phyloP scores from a whole-genome alignment of 164 flowering plant genomes.

The Vitis rotundifolia region DNA sequence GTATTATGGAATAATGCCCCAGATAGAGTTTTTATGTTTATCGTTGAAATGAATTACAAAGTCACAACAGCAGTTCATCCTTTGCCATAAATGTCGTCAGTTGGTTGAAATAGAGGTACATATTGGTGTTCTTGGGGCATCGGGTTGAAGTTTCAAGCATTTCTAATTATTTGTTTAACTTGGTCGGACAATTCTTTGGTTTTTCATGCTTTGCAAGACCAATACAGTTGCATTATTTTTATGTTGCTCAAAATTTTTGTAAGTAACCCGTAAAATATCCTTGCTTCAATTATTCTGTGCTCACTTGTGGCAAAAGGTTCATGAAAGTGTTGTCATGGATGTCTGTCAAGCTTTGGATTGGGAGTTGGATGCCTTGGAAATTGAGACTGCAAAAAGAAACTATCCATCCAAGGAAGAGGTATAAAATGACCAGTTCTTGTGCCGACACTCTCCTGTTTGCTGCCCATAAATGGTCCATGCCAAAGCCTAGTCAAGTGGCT shows the following conservation, averaged over 20 bases:
- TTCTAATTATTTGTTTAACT: slow-evolving; percentile 81
- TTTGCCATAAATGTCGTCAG: too few species aligned
- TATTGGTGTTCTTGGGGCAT: too few species aligned
- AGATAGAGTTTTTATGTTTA: too few species aligned
- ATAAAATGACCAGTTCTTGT: slow-evolving; percentile 99
- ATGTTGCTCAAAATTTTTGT: slow-evolving; percentile 49
- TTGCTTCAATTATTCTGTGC: too few species aligned
- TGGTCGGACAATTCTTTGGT: slow-evolving; percentile 73
- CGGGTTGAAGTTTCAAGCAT: too few species aligned
- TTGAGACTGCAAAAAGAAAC: slow-evolving; percentile 99
- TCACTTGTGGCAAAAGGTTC: too few species aligned
- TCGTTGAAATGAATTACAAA: too few species aligned
- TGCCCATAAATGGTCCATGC: slow-evolving; percentile 8
- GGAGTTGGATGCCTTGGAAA: slow-evolving; percentile 95
- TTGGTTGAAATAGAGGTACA: too few species aligned
- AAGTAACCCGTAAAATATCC: slow-evolving; percentile 22
- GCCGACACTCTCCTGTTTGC: slow-evolving; percentile 58
- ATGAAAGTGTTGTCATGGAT: too few species aligned
- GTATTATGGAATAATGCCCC: too few species aligned
- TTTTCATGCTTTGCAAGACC: slow-evolving; percentile 58
- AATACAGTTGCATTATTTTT: slow-evolving; percentile 74
- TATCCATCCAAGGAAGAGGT: slow-evolving; percentile 98
- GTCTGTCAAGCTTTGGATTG: slow-evolving; percentile 98
- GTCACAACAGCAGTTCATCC: too few species aligned
- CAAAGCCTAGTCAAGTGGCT: too few species aligned